Evolutionary conservation across 306 rosid genomes (phyloP).

Genomic region (Aeschynomene evenia): DNA sequence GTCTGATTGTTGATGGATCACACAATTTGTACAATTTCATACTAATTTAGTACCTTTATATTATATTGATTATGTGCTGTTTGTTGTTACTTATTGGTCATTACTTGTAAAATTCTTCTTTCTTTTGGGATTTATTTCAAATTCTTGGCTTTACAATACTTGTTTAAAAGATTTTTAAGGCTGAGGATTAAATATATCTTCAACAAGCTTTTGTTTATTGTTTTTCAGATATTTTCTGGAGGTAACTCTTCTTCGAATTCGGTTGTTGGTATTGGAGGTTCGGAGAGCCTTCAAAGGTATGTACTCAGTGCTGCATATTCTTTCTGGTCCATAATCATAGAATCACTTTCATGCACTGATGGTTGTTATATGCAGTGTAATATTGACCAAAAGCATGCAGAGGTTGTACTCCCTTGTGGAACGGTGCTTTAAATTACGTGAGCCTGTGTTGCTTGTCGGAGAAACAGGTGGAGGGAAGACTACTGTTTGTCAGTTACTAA

Average conservation of each 20-base stretch:
- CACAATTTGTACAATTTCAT: neutral
- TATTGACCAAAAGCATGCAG: constrained; percentile 71
- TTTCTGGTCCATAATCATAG: neutral
- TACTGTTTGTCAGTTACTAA: constrained; percentile 86
- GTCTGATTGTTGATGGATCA: constrained; percentile 2
- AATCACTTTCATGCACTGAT: constrained; percentile 20
- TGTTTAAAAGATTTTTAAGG: neutral
- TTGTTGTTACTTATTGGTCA: neutral
- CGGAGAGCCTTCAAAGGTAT: constrained; percentile 52
- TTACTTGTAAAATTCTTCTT: neutral
- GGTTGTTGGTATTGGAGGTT: constrained; percentile 34
- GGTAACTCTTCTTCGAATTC: constrained; percentile 37
- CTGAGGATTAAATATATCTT: neutral
- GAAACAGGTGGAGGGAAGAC: constrained; percentile 99
- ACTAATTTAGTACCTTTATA: neutral
- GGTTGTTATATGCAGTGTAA: constrained; percentile 49
- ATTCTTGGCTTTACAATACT: constrained; percentile 14
- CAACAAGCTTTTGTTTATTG: neutral
- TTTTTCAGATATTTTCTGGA: constrained; percentile 39
- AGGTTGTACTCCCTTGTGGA: constrained; percentile 78
- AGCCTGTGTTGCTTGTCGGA: constrained; percentile 95
- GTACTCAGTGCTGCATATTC: constrained; percentile 18
- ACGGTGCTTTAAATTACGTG: constrained; percentile 67
- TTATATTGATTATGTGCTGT: neutral
- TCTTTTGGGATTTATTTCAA: neutral